Base-by-base conservation (phyloP, 176 grass and related monocot species). In the Echinochloa phyllopogon region DNA sequence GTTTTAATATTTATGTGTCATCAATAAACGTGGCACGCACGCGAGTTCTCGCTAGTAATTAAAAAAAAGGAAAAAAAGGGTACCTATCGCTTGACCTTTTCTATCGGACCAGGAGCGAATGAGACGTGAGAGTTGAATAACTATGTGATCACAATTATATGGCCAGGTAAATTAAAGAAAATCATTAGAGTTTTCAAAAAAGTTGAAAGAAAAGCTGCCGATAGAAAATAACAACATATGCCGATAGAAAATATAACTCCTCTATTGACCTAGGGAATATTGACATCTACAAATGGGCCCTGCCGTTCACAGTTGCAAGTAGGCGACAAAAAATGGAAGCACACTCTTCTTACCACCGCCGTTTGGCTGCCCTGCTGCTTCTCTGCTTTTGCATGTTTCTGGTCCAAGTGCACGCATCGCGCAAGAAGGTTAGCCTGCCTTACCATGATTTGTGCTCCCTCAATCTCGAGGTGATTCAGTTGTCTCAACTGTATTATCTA, bases 381-480 rank as follows among this genome's bases (percentile, higher is more conserved):
- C 20, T 76, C 40, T 76, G 74, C 12, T 58, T 76, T 42, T 58
- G 51, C 18, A 15, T 20, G 51, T 52, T 76, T 20, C 21, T 76
- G n/a, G 39, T 76, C 52, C 4, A 53, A 76, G 51, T 8, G 52
- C 51, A 76, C 10, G 52, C 51, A 15, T 58, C 74, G 20, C 74
- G 52, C 52, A 58, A 58, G 55, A 76, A 76, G 52, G 74, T 76
- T 76, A 58, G 20, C 74, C n/a, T 8, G 74, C 37, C 20, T 75
- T 41, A 11, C 13, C 29, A 6, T 23, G 51, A 58, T 58, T 76
- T 76, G 37, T 14, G n/a, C 7, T 58, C 21, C 10, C 55, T 10
- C 21, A 33, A 33, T 2, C 1, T 18, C 15, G 6, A 4, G 29
- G 50, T 52, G 50, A 17, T 58, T 2, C 2, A 20, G 0, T 2